Evolutionary conservation across 1,139 yeast species (phyloP), one percentile per base, ranked within the genome.

Genomic region (Sugiyamaella neomexicana): DNA sequence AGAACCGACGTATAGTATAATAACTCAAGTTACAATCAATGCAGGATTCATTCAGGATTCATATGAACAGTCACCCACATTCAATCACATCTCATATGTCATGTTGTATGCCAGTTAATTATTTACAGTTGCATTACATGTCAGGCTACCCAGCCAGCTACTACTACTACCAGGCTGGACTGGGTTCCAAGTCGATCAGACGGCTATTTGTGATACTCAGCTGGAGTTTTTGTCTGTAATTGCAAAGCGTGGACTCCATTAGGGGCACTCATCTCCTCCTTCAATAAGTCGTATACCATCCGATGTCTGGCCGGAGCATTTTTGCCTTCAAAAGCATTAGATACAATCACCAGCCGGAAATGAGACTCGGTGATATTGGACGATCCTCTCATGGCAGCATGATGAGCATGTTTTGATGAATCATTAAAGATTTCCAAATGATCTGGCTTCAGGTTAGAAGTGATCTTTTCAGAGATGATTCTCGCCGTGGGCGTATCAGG

Each of bases 231-330:
- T 0, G 96, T 86, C 66, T 84, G 82, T 72, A 93, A 78, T 68
- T 89, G 97, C 58, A 93, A 74, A 0, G 98, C 97, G 73, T 93
- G 99, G 20, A 93, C 82, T 0, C 96, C 93, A 52, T 72, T 67
- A 54, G 80, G 78, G 52, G 74, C 75, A 53, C 79, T 76, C 66
- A 91, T 73, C 67, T 90, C 97, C 38, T 88, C 89, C 59, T 81
- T 81, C 46, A 93, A 74, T 52, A 88, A 69, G 50, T 74, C 73
- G 68, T 90, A 91, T 0, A 93, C 79, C 66, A 85, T 69, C 56
- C 97, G 74, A 72, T 93, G 98, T 67, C 99, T 80, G 31, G 81
- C 72, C 0, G 96, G 95, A 67, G 85, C 78, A 27, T 76, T 70
- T 68, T 82, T 77, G 0, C 95, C 95, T 43, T 73, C 71, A 67